These are phyloP conservation scores for Pittosporum tobira DNA, from an alignment of 129 eudicot genomes.

Conservation along the genomic window DNA sequence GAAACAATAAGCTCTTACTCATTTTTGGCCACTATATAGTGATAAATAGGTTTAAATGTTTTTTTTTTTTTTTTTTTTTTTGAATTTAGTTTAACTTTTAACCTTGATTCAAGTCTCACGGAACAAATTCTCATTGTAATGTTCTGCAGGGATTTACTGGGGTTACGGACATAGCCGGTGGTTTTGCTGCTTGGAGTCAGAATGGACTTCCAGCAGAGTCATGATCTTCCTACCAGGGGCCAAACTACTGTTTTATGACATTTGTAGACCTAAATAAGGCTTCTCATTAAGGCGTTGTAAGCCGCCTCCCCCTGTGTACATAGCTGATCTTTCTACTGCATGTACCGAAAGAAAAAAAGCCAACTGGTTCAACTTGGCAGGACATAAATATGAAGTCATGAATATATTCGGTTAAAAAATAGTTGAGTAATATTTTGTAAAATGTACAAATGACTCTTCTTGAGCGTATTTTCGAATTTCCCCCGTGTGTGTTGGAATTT, in stretches of 20 bases:
- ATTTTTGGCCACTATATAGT: neutral
- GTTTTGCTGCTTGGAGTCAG: constrained; percentile 74
- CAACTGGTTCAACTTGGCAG: too few relatives aligned
- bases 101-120: neutral
- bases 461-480: too few relatives aligned
- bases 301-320: neutral
- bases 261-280: too few relatives aligned
- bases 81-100: neutral
- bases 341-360: neutral
- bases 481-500: too few relatives aligned
- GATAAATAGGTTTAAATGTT: neutral
- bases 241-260: neutral
- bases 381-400: neutral
- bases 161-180: constrained; percentile 74
- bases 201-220: constrained; percentile 57
- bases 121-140: neutral
- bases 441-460: too few relatives aligned
- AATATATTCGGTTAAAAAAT: too few relatives aligned
- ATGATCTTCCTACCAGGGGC: constrained; percentile 11
- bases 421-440: too few relatives aligned
- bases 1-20: neutral
- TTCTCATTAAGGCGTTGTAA: neutral
- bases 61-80: too few relatives aligned
- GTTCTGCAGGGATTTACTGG: constrained; percentile 70
- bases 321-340: neutral